Conservation (phyloP, 2,329 filamentous ascomycete species). For the Karstenula rhodostoma region DNA sequence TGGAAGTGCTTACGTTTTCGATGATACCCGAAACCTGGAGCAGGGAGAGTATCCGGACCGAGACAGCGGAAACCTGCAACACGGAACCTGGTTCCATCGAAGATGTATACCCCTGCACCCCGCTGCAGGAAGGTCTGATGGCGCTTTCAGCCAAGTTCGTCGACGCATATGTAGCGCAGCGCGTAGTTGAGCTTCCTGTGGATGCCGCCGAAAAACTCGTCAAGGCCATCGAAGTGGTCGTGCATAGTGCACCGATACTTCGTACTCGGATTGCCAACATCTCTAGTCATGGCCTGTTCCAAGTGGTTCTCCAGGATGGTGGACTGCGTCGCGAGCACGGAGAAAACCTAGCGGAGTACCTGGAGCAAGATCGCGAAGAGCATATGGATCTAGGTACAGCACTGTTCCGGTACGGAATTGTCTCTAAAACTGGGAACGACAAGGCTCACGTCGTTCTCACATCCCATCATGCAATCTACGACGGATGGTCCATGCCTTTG, state of each 20-base stretch:
- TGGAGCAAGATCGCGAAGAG: conserved; percentile 43
- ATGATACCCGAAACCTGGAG: conserved; percentile 36
- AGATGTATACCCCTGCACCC: conserved; percentile 54
- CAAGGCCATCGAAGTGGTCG: conserved; percentile 48
- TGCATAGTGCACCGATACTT: conserved; percentile 45
- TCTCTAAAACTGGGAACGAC: conserved; percentile 31
- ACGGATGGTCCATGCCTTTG: conserved; percentile 55
- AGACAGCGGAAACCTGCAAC: conserved; percentile 49
- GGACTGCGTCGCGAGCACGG: conserved; percentile 40
- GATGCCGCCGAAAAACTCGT: conserved; percentile 44
- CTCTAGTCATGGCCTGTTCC: conserved; percentile 46
- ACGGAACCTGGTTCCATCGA: conserved; percentile 38
- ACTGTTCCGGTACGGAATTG: conserved; percentile 50
- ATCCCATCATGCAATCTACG: conserved; percentile 62
- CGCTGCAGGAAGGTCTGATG: conserved; percentile 53
- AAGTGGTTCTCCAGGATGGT: conserved; percentile 48
- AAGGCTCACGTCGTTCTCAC: conserved; percentile 57
- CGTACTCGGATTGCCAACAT: conserved; percentile 52
- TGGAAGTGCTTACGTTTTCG: conserved; percentile 44
- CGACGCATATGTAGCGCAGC: conserved; percentile 51
- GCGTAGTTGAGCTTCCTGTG: conserved; percentile 42
- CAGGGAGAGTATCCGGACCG: conserved; percentile 42
- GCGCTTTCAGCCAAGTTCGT: conserved; percentile 48
- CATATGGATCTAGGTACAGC: conserved; percentile 51
- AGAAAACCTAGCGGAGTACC: conserved; percentile 40